Evolutionary conservation across 768 basidiomycete genomes (phyloP).

Genomic region (Crassisporium funariophilum): DNA sequence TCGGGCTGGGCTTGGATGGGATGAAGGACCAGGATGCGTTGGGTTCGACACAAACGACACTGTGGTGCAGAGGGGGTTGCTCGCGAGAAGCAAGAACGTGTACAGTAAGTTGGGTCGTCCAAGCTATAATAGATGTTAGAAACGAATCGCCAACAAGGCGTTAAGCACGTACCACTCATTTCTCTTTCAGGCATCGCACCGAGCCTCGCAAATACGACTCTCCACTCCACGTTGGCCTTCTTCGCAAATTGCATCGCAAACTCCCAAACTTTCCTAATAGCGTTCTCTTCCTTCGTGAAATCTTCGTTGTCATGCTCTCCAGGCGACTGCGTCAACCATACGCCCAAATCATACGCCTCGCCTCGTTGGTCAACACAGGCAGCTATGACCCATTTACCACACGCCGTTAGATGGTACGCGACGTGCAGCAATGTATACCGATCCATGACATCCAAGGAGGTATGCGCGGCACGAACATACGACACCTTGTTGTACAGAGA

Average conservation of each 20-base stretch:
- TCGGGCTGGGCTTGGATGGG: conserved; percentile 25
- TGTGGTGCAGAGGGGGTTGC: conserved; percentile 59
- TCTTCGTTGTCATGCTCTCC: conserved; percentile 33
- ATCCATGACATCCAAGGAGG: conserved; percentile 47
- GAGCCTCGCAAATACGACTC: conserved; percentile 69
- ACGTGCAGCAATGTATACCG: conserved; percentile 67
- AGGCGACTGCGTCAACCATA: conserved; percentile 62
- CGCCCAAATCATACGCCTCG: conserved; percentile 68
- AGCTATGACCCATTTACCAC: conserved; percentile 78
- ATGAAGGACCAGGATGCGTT: conserved; percentile 63
- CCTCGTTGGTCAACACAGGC: conserved; percentile 78
- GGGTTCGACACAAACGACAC: conserved; percentile 60
- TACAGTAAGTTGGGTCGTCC: conserved; percentile 56
- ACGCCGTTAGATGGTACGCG: conserved; percentile 66
- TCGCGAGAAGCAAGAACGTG: conserved; percentile 39
- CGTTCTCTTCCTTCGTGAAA: conserved; percentile 45
- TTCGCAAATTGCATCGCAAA: conserved; percentile 65
- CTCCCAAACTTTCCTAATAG: conserved; percentile 67
- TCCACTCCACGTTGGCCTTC: conserved; percentile 78
- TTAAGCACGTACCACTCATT: conserved; percentile 59
- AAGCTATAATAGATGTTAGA: conserved; percentile 49
- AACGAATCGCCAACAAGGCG: too few relatives aligned
- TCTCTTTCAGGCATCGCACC: conserved; percentile 63
- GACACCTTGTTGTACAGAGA: conserved; percentile 39
- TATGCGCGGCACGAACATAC: conserved; percentile 35